Percentiles rank a stretch among this genome's conserved stretches.
Conservation (phyloP, 2,329 filamentous ascomycete genomes). For the Aspergillus intermedius region DNA sequence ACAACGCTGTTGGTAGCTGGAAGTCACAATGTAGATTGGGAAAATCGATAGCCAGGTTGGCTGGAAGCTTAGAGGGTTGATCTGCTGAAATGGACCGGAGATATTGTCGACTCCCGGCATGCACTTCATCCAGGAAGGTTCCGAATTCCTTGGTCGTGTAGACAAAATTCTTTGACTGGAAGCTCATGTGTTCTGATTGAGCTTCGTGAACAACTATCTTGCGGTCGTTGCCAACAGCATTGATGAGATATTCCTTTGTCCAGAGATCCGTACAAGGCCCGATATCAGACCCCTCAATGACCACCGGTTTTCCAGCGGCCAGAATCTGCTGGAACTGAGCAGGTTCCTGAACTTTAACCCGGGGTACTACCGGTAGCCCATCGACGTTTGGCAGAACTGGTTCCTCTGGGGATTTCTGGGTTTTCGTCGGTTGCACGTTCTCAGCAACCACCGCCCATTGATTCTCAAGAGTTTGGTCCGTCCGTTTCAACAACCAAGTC, state of each 20-base stretch:
- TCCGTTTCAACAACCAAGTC: slow-evolving; percentile 43
- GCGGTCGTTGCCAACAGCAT: slow-evolving; percentile 54
- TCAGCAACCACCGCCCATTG: slow-evolving; percentile 27
- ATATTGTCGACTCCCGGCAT: slow-evolving; percentile 60
- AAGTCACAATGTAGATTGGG: slow-evolving; percentile 65
- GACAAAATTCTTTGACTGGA: slow-evolving; percentile 73
- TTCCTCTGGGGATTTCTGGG: background rate
- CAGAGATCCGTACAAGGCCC: slow-evolving; percentile 63
- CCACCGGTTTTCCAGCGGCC: slow-evolving; percentile 51
- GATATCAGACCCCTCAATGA: slow-evolving; percentile 61
- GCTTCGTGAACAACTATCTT: slow-evolving; percentile 70
- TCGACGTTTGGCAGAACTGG: background rate
- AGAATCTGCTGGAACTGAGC: slow-evolving; percentile 58
- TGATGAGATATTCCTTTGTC: slow-evolving; percentile 62
- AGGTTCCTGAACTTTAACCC: slow-evolving; percentile 46
- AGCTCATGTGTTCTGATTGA: slow-evolving; percentile 63
- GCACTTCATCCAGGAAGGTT: slow-evolving; percentile 57
- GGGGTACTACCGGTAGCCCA: slow-evolving; percentile 38
- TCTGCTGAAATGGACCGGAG: slow-evolving; percentile 68
- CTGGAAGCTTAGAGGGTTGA: slow-evolving; percentile 61
- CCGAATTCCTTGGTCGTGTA: slow-evolving; percentile 65
- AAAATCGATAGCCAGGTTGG: slow-evolving; percentile 66
- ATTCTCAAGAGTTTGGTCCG: slow-evolving; percentile 18
- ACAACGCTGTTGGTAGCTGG: slow-evolving; percentile 56
- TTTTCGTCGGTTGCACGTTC: slow-evolving; percentile 7